These are phyloP conservation scores for Barnettozyma botsteinii DNA, from an alignment of 805 yeast species.

Conservation along the genomic window DNA sequence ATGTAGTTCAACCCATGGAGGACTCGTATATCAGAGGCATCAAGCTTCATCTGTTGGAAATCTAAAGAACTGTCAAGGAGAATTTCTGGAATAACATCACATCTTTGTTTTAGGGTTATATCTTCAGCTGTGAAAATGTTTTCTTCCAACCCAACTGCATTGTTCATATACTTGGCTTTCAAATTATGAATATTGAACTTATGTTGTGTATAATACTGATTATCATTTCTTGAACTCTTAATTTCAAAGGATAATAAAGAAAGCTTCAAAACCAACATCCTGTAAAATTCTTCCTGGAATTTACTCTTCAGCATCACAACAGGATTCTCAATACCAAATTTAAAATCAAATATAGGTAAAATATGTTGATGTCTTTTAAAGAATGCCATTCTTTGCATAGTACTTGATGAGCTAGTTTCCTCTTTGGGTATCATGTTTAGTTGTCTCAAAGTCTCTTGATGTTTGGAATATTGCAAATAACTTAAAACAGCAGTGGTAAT, in stretches of 20 bases:
- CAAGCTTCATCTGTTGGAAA: constrained; percentile 17
- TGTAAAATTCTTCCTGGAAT: constrained; percentile 25
- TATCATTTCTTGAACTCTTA: constrained; percentile 20
- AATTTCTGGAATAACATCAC: constrained; percentile 14
- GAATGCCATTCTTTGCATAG: constrained; percentile 1
- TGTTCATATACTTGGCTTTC: constrained; percentile 16
- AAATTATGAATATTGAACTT: constrained; percentile 15
- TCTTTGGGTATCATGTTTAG: constrained; percentile 1
- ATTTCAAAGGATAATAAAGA: constrained; percentile 20
- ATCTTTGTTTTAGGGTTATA: constrained; percentile 11
- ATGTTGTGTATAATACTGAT: constrained; percentile 13
- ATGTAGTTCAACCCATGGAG: constrained; percentile 28
- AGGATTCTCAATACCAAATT: constrained; percentile 36
- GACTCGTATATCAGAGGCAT: constrained; percentile 25
- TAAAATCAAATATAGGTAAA: constrained; percentile 31
- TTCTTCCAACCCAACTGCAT: constrained; percentile 8
- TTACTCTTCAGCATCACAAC: constrained; percentile 29
- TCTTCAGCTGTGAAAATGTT: constrained; percentile 13
- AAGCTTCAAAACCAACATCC: constrained; percentile 27
- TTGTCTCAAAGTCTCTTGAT: constrained; percentile 4
- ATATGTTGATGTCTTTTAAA: constrained; percentile 18
- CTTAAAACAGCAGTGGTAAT: constrained; percentile 29
- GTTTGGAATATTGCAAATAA: constrained; percentile 18
- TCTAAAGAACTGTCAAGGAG: constrained; percentile 1
- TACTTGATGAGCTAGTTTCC: not conserved